Evolutionary conservation across 2,329 filamentous ascomycete species (phyloP).

Genomic region (Lasiodiplodia theobromae): DNA sequence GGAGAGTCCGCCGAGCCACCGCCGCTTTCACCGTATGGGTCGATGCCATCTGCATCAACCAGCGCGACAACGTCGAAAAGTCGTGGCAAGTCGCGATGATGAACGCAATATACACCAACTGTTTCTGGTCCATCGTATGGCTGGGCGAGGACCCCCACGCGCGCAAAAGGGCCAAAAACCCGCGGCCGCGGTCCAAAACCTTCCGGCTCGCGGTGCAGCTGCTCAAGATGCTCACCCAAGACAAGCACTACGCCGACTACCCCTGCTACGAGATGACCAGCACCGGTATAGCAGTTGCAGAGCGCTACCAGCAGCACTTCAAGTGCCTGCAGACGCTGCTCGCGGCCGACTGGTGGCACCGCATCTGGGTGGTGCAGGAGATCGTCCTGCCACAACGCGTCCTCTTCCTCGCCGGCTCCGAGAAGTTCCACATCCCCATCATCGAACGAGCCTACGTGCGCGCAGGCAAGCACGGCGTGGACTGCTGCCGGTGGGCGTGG

Average conservation of each 20-base stretch:
- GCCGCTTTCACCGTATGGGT: conserved; percentile 37
- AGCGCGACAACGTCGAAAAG: conserved; percentile 40
- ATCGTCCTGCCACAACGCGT: not conserved
- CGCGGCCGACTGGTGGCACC: not conserved
- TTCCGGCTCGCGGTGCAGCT: not conserved
- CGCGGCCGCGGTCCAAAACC: not conserved
- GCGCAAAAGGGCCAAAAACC: not conserved
- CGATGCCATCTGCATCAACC: conserved; percentile 43
- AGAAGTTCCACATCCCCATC: no score
- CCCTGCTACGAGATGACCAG: not conserved
- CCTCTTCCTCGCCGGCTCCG: no score
- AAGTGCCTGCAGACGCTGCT: not conserved
- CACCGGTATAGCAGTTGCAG: not conserved
- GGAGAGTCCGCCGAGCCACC: not conserved
- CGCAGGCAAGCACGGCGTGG: no score
- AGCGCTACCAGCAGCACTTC: not conserved
- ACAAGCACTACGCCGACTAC: not conserved
- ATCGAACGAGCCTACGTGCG: no score
- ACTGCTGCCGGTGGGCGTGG: no score
- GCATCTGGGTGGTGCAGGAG: not conserved
- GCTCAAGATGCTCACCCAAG: not conserved
- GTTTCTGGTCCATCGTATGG: conserved; percentile 25
- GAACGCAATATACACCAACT: conserved; percentile 41
- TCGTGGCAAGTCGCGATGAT: conserved; percentile 45
- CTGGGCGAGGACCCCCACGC: conserved; percentile 8